Base-by-base conservation (phyloP, 2,329 filamentous ascomycete species). In the Aspergillus costaricaensis region DNA sequence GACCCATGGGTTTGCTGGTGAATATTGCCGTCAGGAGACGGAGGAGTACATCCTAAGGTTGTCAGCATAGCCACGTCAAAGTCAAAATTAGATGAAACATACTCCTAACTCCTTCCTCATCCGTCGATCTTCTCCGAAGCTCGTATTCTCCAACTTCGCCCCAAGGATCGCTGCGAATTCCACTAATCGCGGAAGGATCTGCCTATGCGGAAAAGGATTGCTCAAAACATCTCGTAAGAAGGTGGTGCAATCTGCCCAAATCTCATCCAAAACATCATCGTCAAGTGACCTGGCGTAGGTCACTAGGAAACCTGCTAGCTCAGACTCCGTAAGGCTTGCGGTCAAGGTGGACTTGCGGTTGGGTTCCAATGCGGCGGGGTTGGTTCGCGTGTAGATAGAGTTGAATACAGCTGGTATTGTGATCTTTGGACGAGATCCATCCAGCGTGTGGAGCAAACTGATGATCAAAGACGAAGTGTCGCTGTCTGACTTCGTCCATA, bases 261-360 rank as follows among this genome's bases (percentile, higher is more conserved):
- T 96, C 76, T 99, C 95, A 70, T 99, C 95, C 85, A 97, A 94
- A 15, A 95, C 91, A 79, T 99, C 95, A 70, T 99, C 95, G 71
- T 99, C 95, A 12, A 98, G 82, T 0, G 93, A 95, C 30, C 86
- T 86, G 0, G 92, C 89, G 75, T 99, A 99, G 63, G 95, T 91
- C 7, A 96, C 91, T 48, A 98, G 78, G 74, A 99, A 99, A 8
- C 90, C 86, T 8, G 94, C 91, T 10, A 99, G 81, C 70, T 97
- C 93, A 0, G 86, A 85, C 69, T 97, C 92, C 57, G 88, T 87
- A 9, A 99, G 79, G 51, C 91, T 89, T 17, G 95, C 91, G 0
- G 94, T 96, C 73, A 98, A 81, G 2, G 91, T 96, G 15, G 94
- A 98, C 74, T 92, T 92, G 50, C 92, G 86, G 15, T 86, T 85